Percentiles rank a stretch among this genome's conserved stretches.
Evolutionary conservation across 78 protist genomes (phyloP).

Genomic region (Bodo saltans): DNA sequence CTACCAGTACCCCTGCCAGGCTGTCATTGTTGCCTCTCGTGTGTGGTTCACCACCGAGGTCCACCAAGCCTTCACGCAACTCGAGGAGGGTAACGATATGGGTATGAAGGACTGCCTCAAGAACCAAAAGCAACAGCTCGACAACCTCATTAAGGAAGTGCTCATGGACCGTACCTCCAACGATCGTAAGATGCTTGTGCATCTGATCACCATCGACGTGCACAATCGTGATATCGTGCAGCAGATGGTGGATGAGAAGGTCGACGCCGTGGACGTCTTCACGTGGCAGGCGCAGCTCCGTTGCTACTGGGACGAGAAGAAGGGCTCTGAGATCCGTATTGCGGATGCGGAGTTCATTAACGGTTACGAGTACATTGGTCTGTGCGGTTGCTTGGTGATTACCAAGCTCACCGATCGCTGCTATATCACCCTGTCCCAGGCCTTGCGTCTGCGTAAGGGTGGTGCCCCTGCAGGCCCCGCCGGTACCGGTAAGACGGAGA

Average conservation of each 20-base stretch:
- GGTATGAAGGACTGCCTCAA: conserved; percentile 57
- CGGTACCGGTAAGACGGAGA: conserved; percentile 77
- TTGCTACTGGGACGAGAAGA: conserved; percentile 46
- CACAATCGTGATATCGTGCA: conserved; percentile 65
- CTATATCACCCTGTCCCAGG: conserved; percentile 69
- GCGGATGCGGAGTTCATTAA: conserved; percentile 50
- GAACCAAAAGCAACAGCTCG: conserved; percentile 24
- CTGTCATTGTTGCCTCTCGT: conserved; percentile 31
- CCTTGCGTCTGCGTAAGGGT: conserved; percentile 49
- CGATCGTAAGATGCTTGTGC: conserved; percentile 45
- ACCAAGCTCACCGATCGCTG: conserved; percentile 88
- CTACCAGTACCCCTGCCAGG: conserved; percentile 42
- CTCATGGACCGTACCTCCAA: not conserved
- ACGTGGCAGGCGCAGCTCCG: conserved; percentile 69
- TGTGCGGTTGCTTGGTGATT: conserved; percentile 84
- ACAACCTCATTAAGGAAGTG: conserved; percentile 23
- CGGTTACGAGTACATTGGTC: conserved; percentile 72
- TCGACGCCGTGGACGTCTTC: conserved; percentile 28
- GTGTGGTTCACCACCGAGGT: conserved; percentile 67
- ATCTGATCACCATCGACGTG: conserved; percentile 72
- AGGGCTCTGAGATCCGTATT: conserved; percentile 34
- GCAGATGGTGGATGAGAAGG: conserved; percentile 28
- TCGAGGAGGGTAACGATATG: conserved; percentile 69
- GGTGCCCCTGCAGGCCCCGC: conserved; percentile 73
- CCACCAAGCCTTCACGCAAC: conserved; percentile 45